Conservation (phyloP, 495 filamentous ascomycete species). For the Neurospora sp. region DNA sequence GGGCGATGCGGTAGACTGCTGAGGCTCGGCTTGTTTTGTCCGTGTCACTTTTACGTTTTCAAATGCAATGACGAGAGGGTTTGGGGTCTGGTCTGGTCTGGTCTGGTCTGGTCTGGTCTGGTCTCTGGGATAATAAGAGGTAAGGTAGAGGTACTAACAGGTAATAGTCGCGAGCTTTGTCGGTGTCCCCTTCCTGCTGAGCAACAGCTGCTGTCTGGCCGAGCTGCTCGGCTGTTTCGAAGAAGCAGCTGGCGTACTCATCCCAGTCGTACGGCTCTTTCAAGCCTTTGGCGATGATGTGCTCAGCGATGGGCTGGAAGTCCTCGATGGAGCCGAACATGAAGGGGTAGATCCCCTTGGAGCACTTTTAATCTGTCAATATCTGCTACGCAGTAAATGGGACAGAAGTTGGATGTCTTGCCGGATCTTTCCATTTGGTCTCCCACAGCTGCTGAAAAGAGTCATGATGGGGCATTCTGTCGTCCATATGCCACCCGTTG, state of each 20-base stretch:
- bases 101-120: neutral
- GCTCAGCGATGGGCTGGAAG: slow-evolving; percentile 54
- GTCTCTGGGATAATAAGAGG: neutral
- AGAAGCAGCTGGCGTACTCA: slow-evolving; percentile 52
- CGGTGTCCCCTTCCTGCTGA: slow-evolving; percentile 26
- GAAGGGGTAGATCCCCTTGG: slow-evolving; percentile 63
- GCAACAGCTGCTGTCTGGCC: slow-evolving; percentile 37
- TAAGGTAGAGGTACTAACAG: slow-evolving; percentile 5
- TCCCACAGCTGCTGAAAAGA: slow-evolving; percentile 63
- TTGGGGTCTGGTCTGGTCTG: neutral
- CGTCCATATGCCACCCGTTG: neutral
- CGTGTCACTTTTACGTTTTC: neutral
- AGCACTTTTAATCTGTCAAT: slow-evolving; percentile 6
- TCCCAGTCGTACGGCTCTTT: slow-evolving; percentile 40
- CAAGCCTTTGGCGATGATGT: slow-evolving; percentile 34
- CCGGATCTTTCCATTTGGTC: slow-evolving; percentile 61
- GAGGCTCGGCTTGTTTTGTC: slow-evolving; percentile 36
- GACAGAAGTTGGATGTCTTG: slow-evolving; percentile 12
- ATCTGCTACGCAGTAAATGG: neutral
- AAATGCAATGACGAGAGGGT: neutral
- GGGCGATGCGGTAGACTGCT: slow-evolving; percentile 59
- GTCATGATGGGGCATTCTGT: slow-evolving; percentile 40
- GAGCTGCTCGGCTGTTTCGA: slow-evolving; percentile 47
- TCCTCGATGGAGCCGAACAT: slow-evolving; percentile 54
- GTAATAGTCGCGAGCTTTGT: slow-evolving; percentile 51